A percentile compares a stretch with the other conserved stretches of the same genome.
phyloP scores from a whole-genome alignment of 257 asterid genomes.

The Scutellaria baicalensis region DNA sequence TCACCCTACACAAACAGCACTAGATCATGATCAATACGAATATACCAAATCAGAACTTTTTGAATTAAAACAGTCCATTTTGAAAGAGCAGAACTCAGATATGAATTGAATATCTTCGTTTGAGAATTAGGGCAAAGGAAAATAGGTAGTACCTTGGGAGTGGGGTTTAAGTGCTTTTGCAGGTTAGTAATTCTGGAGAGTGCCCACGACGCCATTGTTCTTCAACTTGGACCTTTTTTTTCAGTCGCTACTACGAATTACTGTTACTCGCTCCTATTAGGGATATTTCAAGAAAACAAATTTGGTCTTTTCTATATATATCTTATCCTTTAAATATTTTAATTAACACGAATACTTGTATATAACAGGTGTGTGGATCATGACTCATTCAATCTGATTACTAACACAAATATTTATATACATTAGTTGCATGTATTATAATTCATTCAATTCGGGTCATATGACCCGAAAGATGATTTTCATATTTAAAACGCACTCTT shows the following conservation, averaged over 20 bases:
- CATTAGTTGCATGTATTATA: too few species aligned
- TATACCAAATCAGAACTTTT: neutral
- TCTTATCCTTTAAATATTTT: too few species aligned
- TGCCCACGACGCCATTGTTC: slow-evolving; percentile 38
- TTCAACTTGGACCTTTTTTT: neutral
- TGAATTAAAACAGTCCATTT: neutral
- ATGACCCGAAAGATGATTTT: too few species aligned
- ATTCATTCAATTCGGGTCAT: too few species aligned
- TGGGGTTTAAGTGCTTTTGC: slow-evolving; percentile 39
- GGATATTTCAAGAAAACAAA: too few species aligned
- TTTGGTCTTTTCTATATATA: too few species aligned
- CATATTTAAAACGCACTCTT: too few species aligned
- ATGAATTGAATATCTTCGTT: neutral
- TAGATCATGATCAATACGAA: neutral
- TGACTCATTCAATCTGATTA: too few species aligned
- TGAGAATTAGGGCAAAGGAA: neutral
- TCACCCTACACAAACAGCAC: slow-evolving; percentile 26
- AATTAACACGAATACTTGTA: too few species aligned
- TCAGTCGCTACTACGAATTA: neutral
- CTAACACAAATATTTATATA: too few species aligned
- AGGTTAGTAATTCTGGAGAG: slow-evolving; percentile 39
- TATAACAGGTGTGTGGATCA: too few species aligned
- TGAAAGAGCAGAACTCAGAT: neutral
- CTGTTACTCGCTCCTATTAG: too few species aligned
- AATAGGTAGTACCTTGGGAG: slow-evolving; percentile 20